These are phyloP conservation scores for Triadica sebifera DNA, from an alignment of 345 rosid species.

Conservation along the genomic window DNA sequence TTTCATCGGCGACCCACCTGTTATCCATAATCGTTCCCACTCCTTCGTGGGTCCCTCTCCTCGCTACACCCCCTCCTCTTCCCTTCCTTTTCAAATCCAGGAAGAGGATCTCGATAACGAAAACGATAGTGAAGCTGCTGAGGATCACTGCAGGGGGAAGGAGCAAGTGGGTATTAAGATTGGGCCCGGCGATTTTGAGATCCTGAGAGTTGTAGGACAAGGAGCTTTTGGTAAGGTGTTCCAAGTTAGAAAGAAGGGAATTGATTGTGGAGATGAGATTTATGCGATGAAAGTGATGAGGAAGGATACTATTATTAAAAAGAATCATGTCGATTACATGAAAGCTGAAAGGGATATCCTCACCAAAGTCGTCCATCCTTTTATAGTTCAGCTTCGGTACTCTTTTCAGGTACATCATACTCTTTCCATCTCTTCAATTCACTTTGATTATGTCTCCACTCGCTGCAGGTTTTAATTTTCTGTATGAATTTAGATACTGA, in stretches of 20 bases:
- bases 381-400: constrained; percentile 66
- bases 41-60: constrained; percentile 78
- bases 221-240: constrained; percentile 78
- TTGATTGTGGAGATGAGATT: constrained; percentile 41
- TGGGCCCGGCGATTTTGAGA: constrained; percentile 64
- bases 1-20: constrained; percentile 41
- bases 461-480: too few relatives aligned
- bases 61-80: constrained; percentile 48
- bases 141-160: neutral
- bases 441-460: neutral
- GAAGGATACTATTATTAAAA: constrained; percentile 58
- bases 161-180: constrained; percentile 21
- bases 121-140: neutral
- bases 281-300: constrained; percentile 81
- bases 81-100: constrained; percentile 45
- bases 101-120: constrained; percentile 37
- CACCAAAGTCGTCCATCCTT: constrained; percentile 64
- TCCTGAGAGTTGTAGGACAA: constrained; percentile 58
- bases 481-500: too few relatives aligned
- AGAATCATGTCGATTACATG: constrained; percentile 77
- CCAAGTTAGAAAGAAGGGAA: constrained; percentile 49
- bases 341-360: constrained; percentile 75
- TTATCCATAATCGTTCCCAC: constrained; percentile 66
- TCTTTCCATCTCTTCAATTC: neutral
- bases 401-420: constrained; percentile 56